A percentile compares a stretch with the other conserved stretches of the same genome.
Conservation (phyloP, 371 early-diverging fungal genomes). For the Nematocida sp. region DNA sequence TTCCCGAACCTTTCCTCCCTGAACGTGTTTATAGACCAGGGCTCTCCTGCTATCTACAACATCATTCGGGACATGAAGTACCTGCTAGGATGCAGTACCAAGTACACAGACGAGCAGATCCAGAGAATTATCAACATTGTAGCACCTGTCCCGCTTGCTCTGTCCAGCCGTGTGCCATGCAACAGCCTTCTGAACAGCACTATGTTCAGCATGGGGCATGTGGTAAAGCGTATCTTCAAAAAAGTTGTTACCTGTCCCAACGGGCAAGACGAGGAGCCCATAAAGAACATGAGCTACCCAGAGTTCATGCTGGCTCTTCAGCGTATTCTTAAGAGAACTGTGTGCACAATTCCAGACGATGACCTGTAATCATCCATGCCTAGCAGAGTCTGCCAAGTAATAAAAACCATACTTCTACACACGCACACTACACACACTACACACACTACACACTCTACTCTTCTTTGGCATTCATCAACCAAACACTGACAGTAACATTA, state of each 20-base stretch:
- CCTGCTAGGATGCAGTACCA: constrained; percentile 27
- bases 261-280: background rate
- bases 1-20: constrained; percentile 8
- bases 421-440: too few relatives aligned
- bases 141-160: constrained; percentile 11
- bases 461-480: too few relatives aligned
- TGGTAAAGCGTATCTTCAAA: background rate
- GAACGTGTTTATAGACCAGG: constrained; percentile 10
- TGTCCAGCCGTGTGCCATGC: background rate
- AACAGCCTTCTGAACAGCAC: background rate
- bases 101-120: constrained; percentile 8
- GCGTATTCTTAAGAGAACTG: background rate
- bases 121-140: constrained; percentile 6
- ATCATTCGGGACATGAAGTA: constrained; percentile 33
- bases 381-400: too few relatives aligned
- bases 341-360: constrained; percentile 1
- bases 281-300: background rate
- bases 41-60: background rate
- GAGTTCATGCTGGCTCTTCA: constrained; percentile 4
- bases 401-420: too few relatives aligned
- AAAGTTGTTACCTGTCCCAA: constrained; percentile 13
- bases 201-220: background rate
- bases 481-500: too few relatives aligned
- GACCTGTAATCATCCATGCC: too few relatives aligned
- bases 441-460: too few relatives aligned